Evolutionary conservation across 768 basidiomycete genomes (phyloP).

Genomic region (Sistotremastrum suecicum): DNA sequence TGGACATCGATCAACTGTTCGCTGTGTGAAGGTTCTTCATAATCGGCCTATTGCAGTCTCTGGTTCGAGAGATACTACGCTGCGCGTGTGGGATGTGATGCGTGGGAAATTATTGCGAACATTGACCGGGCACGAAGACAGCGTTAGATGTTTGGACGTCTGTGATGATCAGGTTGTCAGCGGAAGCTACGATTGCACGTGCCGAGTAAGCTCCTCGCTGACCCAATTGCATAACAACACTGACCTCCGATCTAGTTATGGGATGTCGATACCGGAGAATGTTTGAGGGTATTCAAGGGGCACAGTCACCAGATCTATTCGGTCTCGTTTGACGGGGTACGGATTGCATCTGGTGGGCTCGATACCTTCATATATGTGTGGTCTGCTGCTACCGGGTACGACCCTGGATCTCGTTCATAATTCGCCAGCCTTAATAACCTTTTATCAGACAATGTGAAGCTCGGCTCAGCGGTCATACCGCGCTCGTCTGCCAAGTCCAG

Average conservation of each 20-base stretch:
- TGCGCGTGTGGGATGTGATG: constrained; percentile 91
- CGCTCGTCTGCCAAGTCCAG: constrained; percentile 84
- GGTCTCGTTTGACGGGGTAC: constrained; percentile 77
- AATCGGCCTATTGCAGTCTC: constrained; percentile 80
- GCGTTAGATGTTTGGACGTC: constrained; percentile 82
- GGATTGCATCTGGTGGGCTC: constrained; percentile 75
- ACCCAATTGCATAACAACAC: constrained; percentile 1
- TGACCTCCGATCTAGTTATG: constrained; percentile 43
- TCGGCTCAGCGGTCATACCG: constrained; percentile 80
- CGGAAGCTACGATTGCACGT: constrained; percentile 87
- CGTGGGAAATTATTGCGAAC: constrained; percentile 50
- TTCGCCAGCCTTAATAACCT: neutral
- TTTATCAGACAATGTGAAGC: constrained; percentile 57
- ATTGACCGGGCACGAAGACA: constrained; percentile 63
- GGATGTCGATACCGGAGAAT: constrained; percentile 83
- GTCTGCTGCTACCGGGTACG: constrained; percentile 76
- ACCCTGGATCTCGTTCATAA: constrained; percentile 1
- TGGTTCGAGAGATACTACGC: constrained; percentile 73
- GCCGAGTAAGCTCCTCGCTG: constrained; percentile 38
- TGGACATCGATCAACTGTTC: constrained; percentile 83
- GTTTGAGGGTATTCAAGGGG: constrained; percentile 65
- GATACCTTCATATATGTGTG: constrained; percentile 92
- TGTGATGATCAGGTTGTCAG: constrained; percentile 74
- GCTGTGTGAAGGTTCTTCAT: constrained; percentile 80
- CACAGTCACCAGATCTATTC: constrained; percentile 86